Evolutionary conservation across 78 protist species (phyloP), one percentile per base, ranked within the genome.

Genomic region (Isochrysis galbana): DNA sequence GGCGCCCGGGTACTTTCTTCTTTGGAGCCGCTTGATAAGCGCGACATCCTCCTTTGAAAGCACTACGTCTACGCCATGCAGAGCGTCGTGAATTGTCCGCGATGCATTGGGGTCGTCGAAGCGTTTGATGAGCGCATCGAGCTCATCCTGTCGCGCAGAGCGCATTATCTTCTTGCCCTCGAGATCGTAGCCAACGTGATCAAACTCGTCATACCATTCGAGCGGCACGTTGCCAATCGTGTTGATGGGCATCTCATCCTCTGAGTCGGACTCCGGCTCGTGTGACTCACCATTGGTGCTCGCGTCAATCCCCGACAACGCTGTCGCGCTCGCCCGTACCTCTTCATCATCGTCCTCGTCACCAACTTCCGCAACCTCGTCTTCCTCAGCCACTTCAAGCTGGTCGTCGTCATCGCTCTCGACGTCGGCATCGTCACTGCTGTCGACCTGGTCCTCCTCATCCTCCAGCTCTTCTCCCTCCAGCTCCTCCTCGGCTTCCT

Each of bases 161-260:
- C 93, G 94, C 92, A 91, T 55, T 80, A 98, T 93, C 93, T 93
- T 94, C 77, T 96, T 90, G 22, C 99, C 99, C n/a, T 96, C 95
- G 23, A 97, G 91, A 90, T 96, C 97, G 95, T 98, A 98, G 46
- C 99, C 99, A 36, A 98, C 94, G 96, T 98, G 99, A 82, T 96
- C 98, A 34, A 93, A 91, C 44, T 97, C 99, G 11, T 97, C 95
- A 94, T 98, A 98, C 99, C 99, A 98, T 91, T 96, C 97, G 41
- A 97, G 21, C 21, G 99, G 99, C 26, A 98, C 91, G 84, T 96
- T 91, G 54, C 99, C 87, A 47, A 90, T 87, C 32, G 91, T 93
- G 69, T 89, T 39, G 74, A 51, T 7, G 36, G 46, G 61, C 91
- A 82, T 42, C 61, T 82, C 86, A 41, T 38, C 17, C 80, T 87